Conservation (phyloP, 257 asterid species). For the Datura wrightii region DNA sequence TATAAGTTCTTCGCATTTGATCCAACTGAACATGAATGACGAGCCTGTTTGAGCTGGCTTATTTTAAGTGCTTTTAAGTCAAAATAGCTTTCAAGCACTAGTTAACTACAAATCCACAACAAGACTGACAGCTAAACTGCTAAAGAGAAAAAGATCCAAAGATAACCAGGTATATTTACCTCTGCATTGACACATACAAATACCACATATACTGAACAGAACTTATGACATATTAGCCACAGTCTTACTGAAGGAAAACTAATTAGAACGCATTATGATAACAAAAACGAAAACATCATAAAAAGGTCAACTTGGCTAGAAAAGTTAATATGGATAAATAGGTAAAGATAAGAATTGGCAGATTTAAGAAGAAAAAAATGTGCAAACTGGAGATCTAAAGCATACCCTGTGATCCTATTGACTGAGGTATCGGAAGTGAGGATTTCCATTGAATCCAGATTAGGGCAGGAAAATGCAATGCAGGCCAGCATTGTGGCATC, state of each 20-base stretch:
- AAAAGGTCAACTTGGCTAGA: neutral
- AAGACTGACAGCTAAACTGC: neutral
- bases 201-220: neutral
- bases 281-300: neutral
- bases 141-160: neutral
- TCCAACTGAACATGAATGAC: neutral
- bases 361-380: neutral
- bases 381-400: neutral
- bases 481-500: constrained; percentile 93
- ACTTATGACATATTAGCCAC: neutral
- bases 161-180: neutral
- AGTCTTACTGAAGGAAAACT: neutral
- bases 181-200: neutral
- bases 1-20: neutral
- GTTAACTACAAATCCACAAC: neutral
- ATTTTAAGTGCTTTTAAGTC: too few species aligned
- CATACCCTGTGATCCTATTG: constrained; percentile 90
- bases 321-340: neutral
- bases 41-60: too few species aligned
- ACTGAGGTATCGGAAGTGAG: constrained; percentile 57
- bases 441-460: constrained; percentile 82
- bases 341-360: neutral
- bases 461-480: constrained; percentile 92
- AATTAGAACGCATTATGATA: neutral
- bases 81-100: neutral